A percentile compares a stretch with the other conserved stretches of the same genome.
These are phyloP conservation scores for Colletotrichum tropicale DNA, from an alignment of 2,329 filamentous ascomycete species.

Conservation along the genomic window DNA sequence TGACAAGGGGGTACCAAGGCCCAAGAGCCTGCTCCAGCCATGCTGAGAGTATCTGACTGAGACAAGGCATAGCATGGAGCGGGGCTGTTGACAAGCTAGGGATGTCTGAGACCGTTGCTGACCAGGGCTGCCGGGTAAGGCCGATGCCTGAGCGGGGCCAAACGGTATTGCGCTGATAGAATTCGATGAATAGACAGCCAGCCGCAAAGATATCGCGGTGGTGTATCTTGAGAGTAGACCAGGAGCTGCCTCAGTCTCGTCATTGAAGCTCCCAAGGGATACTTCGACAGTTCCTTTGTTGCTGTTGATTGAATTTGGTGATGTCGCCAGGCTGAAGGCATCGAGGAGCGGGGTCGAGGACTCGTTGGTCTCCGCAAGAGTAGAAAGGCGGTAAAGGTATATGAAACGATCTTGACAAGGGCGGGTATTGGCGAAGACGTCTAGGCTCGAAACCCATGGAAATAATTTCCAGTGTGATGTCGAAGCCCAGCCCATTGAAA, in stretches of 20 bases:
- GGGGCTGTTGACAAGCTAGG: conserved; percentile 1
- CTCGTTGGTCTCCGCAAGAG: background rate
- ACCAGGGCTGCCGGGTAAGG: background rate
- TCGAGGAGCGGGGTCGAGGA: background rate
- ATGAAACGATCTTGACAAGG: background rate
- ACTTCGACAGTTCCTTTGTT: background rate
- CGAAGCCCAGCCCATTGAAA: background rate
- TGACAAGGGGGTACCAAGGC: background rate
- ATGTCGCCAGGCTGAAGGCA: background rate
- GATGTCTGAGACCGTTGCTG: conserved; percentile 10
- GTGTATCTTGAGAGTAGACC: background rate
- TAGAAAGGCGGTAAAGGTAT: background rate
- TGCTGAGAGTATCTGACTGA: background rate
- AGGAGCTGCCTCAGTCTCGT: background rate
- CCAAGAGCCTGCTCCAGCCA: background rate
- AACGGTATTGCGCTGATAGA: background rate
- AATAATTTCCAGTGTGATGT: background rate
- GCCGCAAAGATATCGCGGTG: background rate
- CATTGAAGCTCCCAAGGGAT: background rate
- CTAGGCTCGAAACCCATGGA: background rate
- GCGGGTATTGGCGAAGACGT: background rate
- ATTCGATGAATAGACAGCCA: background rate
- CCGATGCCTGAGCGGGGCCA: background rate
- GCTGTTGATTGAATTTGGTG: background rate
- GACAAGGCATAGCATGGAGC: background rate